Evolutionary conservation across 2,329 filamentous ascomycete species (phyloP).

Genomic region (Aspergillus nomiae): DNA sequence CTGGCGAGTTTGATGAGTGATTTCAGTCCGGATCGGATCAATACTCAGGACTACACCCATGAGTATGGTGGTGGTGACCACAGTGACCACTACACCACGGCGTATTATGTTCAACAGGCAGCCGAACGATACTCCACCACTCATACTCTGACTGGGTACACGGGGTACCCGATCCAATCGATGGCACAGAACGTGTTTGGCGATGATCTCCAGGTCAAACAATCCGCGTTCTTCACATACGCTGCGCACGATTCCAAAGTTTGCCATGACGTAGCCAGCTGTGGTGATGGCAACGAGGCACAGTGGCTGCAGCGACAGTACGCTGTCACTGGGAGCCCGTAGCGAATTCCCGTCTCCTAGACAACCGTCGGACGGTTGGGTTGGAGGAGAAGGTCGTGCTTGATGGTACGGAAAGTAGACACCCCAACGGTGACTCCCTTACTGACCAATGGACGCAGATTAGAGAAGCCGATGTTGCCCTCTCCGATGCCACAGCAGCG

Average conservation of each 20-base stretch:
- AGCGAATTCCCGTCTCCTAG: neutral
- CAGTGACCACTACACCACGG: neutral
- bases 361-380: neutral
- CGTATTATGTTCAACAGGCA: neutral
- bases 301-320: slow-evolving; percentile 1
- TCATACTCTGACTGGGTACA: neutral
- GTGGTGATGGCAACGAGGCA: neutral
- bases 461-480: neutral
- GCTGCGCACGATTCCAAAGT: neutral
- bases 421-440: neutral
- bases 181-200: neutral
- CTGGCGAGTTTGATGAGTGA: neutral
- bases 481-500: neutral
- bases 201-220: neutral
- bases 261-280: neutral
- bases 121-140: neutral
- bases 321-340: neutral
- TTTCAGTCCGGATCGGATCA: neutral
- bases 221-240: neutral
- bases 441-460: slow-evolving; percentile 10
- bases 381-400: slow-evolving; percentile 1
- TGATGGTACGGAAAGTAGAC: slow-evolving; percentile 8
- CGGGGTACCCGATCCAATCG: neutral
- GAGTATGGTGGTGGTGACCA: neutral
- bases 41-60: neutral